phyloP scores from a whole-genome alignment of 2,329 filamentous ascomycete genomes.

The Cercospora sesami region DNA sequence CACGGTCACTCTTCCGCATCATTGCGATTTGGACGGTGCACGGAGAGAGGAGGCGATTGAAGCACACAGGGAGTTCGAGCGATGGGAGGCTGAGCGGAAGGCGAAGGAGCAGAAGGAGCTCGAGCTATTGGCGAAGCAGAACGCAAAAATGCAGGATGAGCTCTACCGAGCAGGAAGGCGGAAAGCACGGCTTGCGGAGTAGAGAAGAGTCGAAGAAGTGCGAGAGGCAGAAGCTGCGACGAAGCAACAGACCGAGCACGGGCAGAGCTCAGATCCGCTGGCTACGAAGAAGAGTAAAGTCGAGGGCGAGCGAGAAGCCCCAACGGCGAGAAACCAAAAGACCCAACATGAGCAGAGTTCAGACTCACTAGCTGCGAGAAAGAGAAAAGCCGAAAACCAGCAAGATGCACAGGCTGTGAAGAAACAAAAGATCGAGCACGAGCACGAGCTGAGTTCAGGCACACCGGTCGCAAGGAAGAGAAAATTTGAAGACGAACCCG shows the following conservation, averaged over 20 bases:
- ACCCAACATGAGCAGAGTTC: neutral
- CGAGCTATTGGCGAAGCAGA: neutral
- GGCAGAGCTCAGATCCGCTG: neutral
- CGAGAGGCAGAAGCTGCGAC: neutral
- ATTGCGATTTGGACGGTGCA: neutral
- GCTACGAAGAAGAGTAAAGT: neutral
- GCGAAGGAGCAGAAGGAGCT: neutral
- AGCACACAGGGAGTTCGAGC: neutral
- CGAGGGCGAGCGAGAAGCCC: neutral
- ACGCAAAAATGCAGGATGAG: neutral
- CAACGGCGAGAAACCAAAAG: neutral
- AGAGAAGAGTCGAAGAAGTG: neutral
- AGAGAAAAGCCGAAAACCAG: neutral
- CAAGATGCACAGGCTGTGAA: neutral
- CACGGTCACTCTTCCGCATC: neutral
- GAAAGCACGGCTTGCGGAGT: neutral
- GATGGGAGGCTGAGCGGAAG: neutral
- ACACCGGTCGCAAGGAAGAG: neutral
- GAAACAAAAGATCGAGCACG: neutral
- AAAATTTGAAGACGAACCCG: neutral
- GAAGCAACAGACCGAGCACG: neutral
- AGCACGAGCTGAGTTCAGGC: neutral
- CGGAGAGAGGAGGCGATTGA: neutral
- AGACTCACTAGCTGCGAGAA: neutral
- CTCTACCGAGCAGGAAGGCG: neutral